phyloP scores from a whole-genome alignment of 129 eudicot genomes.

The Tanacetum coccineum region DNA sequence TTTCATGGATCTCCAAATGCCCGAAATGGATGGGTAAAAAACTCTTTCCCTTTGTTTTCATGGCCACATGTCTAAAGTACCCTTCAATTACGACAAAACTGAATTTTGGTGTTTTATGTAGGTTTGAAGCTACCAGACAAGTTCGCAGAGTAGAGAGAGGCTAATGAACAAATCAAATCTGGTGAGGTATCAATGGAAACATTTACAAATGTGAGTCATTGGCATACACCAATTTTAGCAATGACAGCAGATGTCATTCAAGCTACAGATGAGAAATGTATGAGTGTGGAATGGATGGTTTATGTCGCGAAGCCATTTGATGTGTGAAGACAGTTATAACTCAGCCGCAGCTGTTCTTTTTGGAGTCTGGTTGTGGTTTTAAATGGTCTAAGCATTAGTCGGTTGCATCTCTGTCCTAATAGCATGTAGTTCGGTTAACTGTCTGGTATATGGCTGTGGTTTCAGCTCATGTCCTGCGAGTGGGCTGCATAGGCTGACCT shows the following conservation, averaged over 20 bases:
- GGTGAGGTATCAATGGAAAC: conserved; percentile 37
- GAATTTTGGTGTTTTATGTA: conserved; percentile 18
- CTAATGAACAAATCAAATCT: conserved; percentile 35
- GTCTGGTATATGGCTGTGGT: no score
- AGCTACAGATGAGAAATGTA: conserved; percentile 68
- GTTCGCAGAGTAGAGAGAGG: conserved; percentile 56
- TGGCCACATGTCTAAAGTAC: conserved; percentile 15
- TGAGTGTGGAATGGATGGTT: conserved; percentile 93
- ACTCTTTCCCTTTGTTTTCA: not conserved
- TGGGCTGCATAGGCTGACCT: not conserved
- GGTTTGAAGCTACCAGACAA: conserved; percentile 82
- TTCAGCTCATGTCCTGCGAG: no score
- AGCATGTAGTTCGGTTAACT: no score
- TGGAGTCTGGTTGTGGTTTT: conserved; percentile 45
- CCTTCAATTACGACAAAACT: conserved; percentile 12
- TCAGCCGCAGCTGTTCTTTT: conserved; percentile 73
- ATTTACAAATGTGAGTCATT: conserved; percentile 33
- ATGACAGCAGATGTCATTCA: conserved; percentile 98
- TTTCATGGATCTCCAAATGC: conserved; percentile 99
- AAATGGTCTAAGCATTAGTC: conserved; percentile 1
- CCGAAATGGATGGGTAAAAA: conserved; percentile 90
- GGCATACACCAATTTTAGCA: conserved; percentile 91
- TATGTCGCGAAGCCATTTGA: conserved; percentile 85
- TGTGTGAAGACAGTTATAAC: conserved; percentile 70
- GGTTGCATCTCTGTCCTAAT: no score